Evolutionary conservation across 1,284 basidiomycete genomes (phyloP).

Genomic region (Irpex rosettiformis): DNA sequence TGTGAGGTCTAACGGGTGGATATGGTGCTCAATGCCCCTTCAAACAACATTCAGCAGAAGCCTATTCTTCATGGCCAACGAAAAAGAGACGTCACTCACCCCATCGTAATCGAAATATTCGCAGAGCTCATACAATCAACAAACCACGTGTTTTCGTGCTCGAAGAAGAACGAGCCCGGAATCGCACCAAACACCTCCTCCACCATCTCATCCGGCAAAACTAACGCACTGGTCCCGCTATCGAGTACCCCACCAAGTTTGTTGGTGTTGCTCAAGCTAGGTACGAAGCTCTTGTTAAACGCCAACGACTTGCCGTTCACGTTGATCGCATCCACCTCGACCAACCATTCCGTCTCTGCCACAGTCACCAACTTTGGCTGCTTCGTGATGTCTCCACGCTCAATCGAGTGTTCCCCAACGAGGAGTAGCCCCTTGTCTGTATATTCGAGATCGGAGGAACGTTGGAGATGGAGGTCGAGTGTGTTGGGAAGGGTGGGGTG

Average conservation of each 20-base stretch:
- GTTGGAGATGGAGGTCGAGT: slow-evolving; percentile 26
- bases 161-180: not conserved
- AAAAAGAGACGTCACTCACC: not conserved
- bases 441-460: slow-evolving; percentile 20
- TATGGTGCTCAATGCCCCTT: slow-evolving; percentile 4
- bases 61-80: not conserved
- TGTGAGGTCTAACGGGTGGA: slow-evolving; percentile 27
- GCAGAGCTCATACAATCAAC: not conserved
- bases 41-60: not conserved
- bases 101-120: not conserved
- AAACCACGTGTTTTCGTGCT: not conserved
- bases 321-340: slow-evolving; percentile 24
- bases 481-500: slow-evolving; percentile 20
- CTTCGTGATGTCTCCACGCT: slow-evolving; percentile 18
- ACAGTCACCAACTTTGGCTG: slow-evolving; percentile 29
- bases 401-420: slow-evolving; percentile 22
- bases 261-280: not conserved
- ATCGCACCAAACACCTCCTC: not conserved
- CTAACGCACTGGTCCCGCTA: not conserved
- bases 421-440: slow-evolving; percentile 22
- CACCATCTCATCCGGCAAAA: not conserved
- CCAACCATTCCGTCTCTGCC: slow-evolving; percentile 36
- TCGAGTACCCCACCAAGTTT: not conserved
- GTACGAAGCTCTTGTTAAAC: slow-evolving; percentile 15
- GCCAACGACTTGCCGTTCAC: slow-evolving; percentile 24